Percentiles rank a stretch among this genome's conserved stretches.
Evolutionary conservation across 2,329 filamentous ascomycete species (phyloP).

Genomic region (Didymellaceae sp.): DNA sequence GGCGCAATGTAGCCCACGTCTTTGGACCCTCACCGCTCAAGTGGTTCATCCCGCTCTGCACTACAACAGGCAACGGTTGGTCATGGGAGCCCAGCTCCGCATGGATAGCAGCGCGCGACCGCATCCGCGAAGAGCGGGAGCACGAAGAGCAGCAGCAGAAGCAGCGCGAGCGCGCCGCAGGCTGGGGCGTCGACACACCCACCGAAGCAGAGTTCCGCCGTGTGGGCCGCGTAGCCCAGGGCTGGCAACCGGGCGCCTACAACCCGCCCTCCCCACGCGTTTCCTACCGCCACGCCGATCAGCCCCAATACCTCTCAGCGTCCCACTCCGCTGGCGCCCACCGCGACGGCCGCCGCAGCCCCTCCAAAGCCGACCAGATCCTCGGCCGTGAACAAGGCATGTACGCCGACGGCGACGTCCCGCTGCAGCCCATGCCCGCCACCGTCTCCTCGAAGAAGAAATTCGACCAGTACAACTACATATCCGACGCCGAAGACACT

Average conservation of each 20-base stretch:
- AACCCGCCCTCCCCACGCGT: conserved; percentile 36
- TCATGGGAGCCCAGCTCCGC: conserved; percentile 83
- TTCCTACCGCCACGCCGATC: conserved; percentile 42
- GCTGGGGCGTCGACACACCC: conserved; percentile 64
- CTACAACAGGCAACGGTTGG: conserved; percentile 92
- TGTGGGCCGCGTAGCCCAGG: conserved; percentile 33
- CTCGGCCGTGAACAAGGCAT: conserved; percentile 48
- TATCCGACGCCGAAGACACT: conserved; percentile 48
- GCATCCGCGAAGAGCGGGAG: conserved; percentile 55
- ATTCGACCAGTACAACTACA: conserved; percentile 46
- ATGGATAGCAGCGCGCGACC: conserved; percentile 76
- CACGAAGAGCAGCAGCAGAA: conserved; percentile 59
- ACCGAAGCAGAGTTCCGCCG: conserved; percentile 47
- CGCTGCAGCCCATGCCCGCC: conserved; percentile 51
- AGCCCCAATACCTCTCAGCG: conserved; percentile 33
- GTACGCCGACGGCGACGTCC: conserved; percentile 48
- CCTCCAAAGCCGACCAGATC: conserved; percentile 51
- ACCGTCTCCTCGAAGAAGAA: too few relatives aligned
- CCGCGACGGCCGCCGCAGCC: conserved; percentile 44
- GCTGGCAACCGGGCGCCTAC: conserved; percentile 40
- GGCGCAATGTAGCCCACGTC: conserved; percentile 78
- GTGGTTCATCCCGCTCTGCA: conserved; percentile 83
- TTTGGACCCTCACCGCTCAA: conserved; percentile 76
- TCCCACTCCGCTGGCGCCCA: conserved; percentile 30
- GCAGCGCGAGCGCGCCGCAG: conserved; percentile 68